A percentile compares a stretch with the other conserved stretches of the same genome.
phyloP scores from a whole-genome alignment of 176 grass and related monocot species.

The Zea luxurians region DNA sequence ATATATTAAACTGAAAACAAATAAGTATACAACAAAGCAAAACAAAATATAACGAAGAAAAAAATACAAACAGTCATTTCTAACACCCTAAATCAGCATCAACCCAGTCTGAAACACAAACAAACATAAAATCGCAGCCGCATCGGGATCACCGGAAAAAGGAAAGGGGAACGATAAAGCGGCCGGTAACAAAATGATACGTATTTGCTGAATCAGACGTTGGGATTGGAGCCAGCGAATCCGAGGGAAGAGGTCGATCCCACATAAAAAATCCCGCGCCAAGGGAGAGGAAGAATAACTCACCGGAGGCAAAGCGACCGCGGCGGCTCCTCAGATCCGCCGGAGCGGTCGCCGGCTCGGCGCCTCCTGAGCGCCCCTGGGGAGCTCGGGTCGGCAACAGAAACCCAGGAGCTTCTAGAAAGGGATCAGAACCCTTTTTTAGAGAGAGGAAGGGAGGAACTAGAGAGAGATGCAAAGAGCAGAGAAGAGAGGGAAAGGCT shows the following conservation, averaged over 20 bases:
- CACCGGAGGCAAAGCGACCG: background rate
- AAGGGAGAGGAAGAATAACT: background rate
- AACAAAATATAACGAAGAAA: background rate
- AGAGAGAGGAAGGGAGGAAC: background rate
- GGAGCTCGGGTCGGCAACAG: background rate
- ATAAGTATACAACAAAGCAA: background rate
- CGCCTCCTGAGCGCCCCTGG: background rate
- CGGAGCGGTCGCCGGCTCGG: slow-evolving; percentile 2
- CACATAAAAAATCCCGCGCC: background rate
- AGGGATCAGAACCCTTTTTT: background rate
- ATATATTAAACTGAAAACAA: background rate
- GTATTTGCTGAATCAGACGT: background rate
- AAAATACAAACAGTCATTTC: background rate
- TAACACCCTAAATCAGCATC: background rate
- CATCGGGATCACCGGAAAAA: background rate
- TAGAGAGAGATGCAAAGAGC: background rate
- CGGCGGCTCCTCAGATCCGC: slow-evolving; percentile 37
- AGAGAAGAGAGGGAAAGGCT: background rate
- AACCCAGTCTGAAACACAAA: background rate
- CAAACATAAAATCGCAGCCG: background rate
- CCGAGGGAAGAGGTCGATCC: background rate
- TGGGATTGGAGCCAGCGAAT: background rate
- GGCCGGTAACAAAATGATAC: background rate
- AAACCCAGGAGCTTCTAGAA: slow-evolving; percentile 27
- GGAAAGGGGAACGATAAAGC: background rate